Evolutionary conservation across 352 stramenopile genomes (phyloP).

Genomic region (Pythium apleroticum): DNA sequence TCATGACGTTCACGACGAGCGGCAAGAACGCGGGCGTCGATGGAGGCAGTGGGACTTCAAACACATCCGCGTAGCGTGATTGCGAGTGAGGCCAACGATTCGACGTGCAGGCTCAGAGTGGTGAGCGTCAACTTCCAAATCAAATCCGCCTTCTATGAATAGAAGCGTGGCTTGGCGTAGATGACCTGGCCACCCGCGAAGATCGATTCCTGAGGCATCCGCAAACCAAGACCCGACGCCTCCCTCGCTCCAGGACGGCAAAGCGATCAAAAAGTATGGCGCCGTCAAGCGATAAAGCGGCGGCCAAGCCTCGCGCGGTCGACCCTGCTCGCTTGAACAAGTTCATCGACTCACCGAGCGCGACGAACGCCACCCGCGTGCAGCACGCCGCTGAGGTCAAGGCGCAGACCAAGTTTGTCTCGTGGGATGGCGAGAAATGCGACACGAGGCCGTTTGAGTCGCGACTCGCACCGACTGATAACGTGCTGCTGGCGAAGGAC

Average conservation of each 20-base stretch:
- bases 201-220: neutral
- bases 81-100: too few species aligned
- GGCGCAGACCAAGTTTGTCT: slow-evolving; percentile 37
- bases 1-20: slow-evolving; percentile 34
- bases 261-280: neutral
- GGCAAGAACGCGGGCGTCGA: neutral
- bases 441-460: slow-evolving; percentile 50
- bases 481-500: slow-evolving; percentile 17
- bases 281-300: neutral
- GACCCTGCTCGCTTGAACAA: slow-evolving; percentile 57
- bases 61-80: neutral
- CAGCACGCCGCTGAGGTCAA: slow-evolving; percentile 32
- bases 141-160: neutral
- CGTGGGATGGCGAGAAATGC: slow-evolving; percentile 64
- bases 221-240: neutral
- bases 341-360: slow-evolving; percentile 55
- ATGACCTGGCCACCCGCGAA: neutral
- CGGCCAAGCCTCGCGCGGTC: slow-evolving; percentile 26
- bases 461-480: slow-evolving; percentile 20
- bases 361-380: slow-evolving; percentile 33
- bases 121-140: neutral
- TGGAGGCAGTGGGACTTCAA: neutral
- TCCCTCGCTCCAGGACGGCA: too few species aligned
- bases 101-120: too few species aligned
- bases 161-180: neutral